These are phyloP conservation scores for Ceratobasidium sp. DNA, from an alignment of 1,284 basidiomycete species.

Conservation along the genomic window DNA sequence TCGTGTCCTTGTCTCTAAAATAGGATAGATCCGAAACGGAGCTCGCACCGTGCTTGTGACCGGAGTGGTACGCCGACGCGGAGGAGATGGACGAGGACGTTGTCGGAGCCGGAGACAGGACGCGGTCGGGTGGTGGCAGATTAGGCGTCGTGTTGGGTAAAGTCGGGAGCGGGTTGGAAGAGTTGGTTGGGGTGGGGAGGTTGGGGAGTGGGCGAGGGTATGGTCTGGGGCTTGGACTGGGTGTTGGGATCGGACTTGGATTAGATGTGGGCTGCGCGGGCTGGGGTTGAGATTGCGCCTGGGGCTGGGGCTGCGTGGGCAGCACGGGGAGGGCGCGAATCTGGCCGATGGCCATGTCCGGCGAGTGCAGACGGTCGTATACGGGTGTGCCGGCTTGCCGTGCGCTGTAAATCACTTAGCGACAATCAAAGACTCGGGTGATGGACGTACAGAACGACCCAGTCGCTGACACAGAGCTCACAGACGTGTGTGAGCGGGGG, in stretches of 20 bases:
- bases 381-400: constrained; percentile 18
- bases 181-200: constrained; percentile 2
- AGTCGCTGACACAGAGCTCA: too few species aligned
- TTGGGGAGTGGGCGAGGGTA: constrained; percentile 4
- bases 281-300: neutral
- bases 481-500: too few species aligned
- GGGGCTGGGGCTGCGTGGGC: neutral
- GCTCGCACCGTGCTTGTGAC: too few species aligned
- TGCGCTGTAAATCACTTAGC: too few species aligned
- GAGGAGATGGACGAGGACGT: neutral
- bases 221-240: too few species aligned
- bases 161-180: neutral
- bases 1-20: too few species aligned
- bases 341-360: constrained; percentile 13
- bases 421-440: too few species aligned
- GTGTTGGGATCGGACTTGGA: too few species aligned
- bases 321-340: constrained; percentile 11
- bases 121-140: too few species aligned
- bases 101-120: neutral
- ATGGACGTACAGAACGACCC: too few species aligned
- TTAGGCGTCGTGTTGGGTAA: neutral
- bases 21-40: too few species aligned
- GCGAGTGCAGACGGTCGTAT: constrained; percentile 11
- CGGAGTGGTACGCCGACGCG: too few species aligned
- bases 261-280: neutral